Percentiles rank a stretch among this genome's conserved stretches.
Evolutionary conservation across 495 filamentous ascomycete species (phyloP).

Genomic region (Neurospora sp.): DNA sequence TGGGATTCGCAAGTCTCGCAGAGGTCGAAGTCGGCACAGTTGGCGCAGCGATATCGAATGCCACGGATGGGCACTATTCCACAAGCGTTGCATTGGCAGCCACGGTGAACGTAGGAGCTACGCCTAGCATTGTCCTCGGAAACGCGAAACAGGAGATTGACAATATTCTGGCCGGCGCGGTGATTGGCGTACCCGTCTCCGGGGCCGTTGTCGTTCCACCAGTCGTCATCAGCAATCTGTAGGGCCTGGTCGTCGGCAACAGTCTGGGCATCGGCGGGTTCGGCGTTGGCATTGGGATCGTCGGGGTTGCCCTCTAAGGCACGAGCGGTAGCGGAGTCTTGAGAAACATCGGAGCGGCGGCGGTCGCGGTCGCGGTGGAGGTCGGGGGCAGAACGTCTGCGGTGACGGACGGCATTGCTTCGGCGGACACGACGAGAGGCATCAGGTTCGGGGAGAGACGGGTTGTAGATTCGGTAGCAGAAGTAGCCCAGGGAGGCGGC

Average conservation of each 20-base stretch:
- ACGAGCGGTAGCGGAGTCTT: slow-evolving; percentile 16
- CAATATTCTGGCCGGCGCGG: slow-evolving; percentile 61
- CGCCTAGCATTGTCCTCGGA: slow-evolving; percentile 70
- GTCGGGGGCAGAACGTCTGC: slow-evolving; percentile 22
- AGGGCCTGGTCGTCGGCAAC: slow-evolving; percentile 47
- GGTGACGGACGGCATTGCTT: slow-evolving; percentile 48
- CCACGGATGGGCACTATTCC: slow-evolving; percentile 78
- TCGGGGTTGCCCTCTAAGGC: slow-evolving; percentile 3
- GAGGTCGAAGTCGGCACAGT: slow-evolving; percentile 85
- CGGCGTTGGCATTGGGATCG: slow-evolving; percentile 39
- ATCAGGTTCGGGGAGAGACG: slow-evolving; percentile 12
- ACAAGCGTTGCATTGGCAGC: slow-evolving; percentile 87
- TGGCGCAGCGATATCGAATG: slow-evolving; percentile 82
- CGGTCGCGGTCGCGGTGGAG: slow-evolving; percentile 13
- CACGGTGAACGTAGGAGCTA: slow-evolving; percentile 86
- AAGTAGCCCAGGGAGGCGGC: slow-evolving; percentile 28
- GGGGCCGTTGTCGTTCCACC: slow-evolving; percentile 32
- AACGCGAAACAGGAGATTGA: slow-evolving; percentile 66
- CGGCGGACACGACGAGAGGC: slow-evolving; percentile 36
- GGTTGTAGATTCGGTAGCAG: slow-evolving; percentile 25
- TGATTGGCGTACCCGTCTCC: slow-evolving; percentile 28
- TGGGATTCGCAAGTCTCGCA: slow-evolving; percentile 83
- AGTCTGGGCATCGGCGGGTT: slow-evolving; percentile 44
- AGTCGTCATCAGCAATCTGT: slow-evolving; percentile 37
- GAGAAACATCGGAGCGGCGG: slow-evolving; percentile 13